Conservation (phyloP, 1,139 yeast species). For the Yamadazyma kanchanaburiensis region DNA sequence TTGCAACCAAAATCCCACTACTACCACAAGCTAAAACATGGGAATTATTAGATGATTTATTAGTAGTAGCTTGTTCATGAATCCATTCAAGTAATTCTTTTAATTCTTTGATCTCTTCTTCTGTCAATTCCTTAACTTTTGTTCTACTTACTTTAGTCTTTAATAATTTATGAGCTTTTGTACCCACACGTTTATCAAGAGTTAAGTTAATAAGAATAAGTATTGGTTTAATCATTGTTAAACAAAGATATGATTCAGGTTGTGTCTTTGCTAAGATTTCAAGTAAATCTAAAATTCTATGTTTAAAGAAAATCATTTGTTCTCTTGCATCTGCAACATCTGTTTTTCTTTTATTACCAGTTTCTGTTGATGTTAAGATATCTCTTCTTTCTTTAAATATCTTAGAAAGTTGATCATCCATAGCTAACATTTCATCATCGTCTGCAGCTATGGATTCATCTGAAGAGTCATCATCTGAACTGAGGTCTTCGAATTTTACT, state of each 20-base stretch:
- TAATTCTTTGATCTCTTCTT: slow-evolving; percentile 18
- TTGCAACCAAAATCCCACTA: slow-evolving; percentile 59
- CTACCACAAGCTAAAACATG: slow-evolving; percentile 58
- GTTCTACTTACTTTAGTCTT: slow-evolving; percentile 62
- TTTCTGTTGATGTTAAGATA: slow-evolving; percentile 45
- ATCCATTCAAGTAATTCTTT: slow-evolving; percentile 27
- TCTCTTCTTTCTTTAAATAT: slow-evolving; percentile 81
- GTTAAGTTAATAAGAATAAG: slow-evolving; percentile 63
- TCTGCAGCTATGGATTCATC: slow-evolving; percentile 84
- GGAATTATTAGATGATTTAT: slow-evolving; percentile 45
- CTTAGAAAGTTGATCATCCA: slow-evolving; percentile 78
- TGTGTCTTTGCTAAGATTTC: slow-evolving; percentile 56
- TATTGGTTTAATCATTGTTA: slow-evolving; percentile 56
- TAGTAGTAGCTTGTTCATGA: slow-evolving; percentile 39
- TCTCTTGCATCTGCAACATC: slow-evolving; percentile 77
- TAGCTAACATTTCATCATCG: slow-evolving; percentile 95
- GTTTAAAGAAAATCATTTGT: slow-evolving; percentile 75
- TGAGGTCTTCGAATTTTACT: slow-evolving; percentile 40
- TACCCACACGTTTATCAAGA: slow-evolving; percentile 64
- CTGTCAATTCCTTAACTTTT: slow-evolving; percentile 19
- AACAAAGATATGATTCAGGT: slow-evolving; percentile 37
- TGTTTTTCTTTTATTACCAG: slow-evolving; percentile 66
- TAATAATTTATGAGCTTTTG: slow-evolving; percentile 70
- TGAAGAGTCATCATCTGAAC: slow-evolving; percentile 37
- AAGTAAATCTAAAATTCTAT: slow-evolving; percentile 71